Evolutionary conservation across 2,329 filamentous ascomycete species (phyloP).

Genomic region (Fusarium sp.): DNA sequence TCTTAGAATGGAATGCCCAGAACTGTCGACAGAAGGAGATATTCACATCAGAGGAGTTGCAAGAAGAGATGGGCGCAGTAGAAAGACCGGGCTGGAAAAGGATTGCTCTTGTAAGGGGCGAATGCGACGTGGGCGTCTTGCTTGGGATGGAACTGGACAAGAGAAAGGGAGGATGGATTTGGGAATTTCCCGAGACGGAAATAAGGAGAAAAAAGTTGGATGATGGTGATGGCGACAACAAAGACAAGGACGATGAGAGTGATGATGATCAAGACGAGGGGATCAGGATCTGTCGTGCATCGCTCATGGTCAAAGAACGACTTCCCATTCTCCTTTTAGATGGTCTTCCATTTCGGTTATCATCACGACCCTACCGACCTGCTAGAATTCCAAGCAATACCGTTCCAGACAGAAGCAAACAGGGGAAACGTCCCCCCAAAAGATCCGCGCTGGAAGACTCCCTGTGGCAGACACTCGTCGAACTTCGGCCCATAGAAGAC

Average conservation of each 20-base stretch:
- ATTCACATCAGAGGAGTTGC: slow-evolving; percentile 26
- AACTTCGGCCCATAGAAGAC: slow-evolving; percentile 27
- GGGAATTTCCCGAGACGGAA: slow-evolving; percentile 43
- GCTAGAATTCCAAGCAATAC: slow-evolving; percentile 12
- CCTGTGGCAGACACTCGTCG: slow-evolving; percentile 34
- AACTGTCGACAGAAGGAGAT: slow-evolving; percentile 37
- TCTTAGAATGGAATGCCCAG: slow-evolving; percentile 43
- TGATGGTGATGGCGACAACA: not conserved
- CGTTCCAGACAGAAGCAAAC: not conserved
- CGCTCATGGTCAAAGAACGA: slow-evolving; percentile 31
- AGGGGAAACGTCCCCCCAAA: not conserved
- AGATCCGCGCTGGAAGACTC: slow-evolving; percentile 38
- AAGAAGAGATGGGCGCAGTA: slow-evolving; percentile 31
- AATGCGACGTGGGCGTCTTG: slow-evolving; percentile 36
- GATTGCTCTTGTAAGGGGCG: slow-evolving; percentile 39
- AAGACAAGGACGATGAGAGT: not conserved
- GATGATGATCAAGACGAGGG: slow-evolving; percentile 22
- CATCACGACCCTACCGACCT: slow-evolving; percentile 4
- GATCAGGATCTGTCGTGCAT: slow-evolving; percentile 41
- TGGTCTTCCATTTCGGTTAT: slow-evolving; percentile 28
- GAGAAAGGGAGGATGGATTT: slow-evolving; percentile 33
- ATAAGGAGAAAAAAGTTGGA: not conserved
- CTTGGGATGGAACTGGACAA: slow-evolving; percentile 35
- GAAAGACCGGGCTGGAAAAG: slow-evolving; percentile 38
- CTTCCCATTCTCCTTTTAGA: slow-evolving; percentile 42